Conservation (phyloP, 192 early-diverging fungal genomes). For the Phlyctochytrium bullatum region DNA sequence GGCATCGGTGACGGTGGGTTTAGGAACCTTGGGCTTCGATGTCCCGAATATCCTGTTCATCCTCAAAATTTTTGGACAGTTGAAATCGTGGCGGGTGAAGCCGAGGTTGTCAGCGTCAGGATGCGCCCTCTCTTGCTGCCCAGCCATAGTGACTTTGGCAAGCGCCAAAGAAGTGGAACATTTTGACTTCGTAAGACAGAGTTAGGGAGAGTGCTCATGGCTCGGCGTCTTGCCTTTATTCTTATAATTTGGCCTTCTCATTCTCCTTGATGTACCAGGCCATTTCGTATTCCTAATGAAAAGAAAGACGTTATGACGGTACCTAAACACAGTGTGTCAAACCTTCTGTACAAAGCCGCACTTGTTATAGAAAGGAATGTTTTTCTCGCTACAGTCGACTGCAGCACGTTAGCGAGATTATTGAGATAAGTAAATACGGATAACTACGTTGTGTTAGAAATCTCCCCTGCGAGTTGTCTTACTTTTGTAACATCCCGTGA, state of each 20-base stretch:
- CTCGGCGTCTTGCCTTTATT: too few species aligned
- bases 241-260: constrained; percentile 30
- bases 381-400: constrained; percentile 64
- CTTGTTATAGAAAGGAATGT: constrained; percentile 91
- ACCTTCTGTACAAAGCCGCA: constrained; percentile 79
- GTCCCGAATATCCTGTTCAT: constrained; percentile 92
- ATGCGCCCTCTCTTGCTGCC: too few species aligned
- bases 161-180: too few species aligned
- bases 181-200: too few species aligned
- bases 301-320: too few species aligned
- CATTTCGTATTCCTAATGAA: constrained; percentile 49
- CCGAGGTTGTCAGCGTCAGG: too few species aligned
- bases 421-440: constrained; percentile 22
- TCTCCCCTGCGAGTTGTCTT: constrained; percentile 19
- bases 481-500: constrained; percentile 89
- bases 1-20: constrained; percentile 85
- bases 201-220: neutral
- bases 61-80: too few species aligned
- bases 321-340: neutral
- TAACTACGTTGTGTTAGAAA: constrained; percentile 69
- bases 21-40: constrained; percentile 74
- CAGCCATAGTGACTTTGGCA: too few species aligned
- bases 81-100: too few species aligned
- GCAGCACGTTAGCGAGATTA: neutral
- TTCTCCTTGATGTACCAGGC: constrained; percentile 50